Base-by-base conservation (phyloP, 495 filamentous ascomycete species). In the Clohesyomyces aquaticus region DNA sequence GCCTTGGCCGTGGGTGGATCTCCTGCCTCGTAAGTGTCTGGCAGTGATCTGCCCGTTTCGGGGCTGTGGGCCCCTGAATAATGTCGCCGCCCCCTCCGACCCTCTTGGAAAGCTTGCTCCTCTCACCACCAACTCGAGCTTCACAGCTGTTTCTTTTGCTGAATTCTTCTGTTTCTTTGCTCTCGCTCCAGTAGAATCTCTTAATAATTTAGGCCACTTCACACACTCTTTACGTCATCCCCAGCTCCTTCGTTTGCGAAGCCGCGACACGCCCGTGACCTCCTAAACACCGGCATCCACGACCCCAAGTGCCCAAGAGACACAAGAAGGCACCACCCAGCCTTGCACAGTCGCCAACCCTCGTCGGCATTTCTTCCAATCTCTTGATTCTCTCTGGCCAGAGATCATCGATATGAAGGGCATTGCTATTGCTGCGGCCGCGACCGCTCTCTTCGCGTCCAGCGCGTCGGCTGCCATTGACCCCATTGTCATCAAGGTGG, bases 401-500 rank as follows among this genome's bases (percentile, higher is more conserved):
- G 46, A 61, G 29, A 55, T 59, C 53, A 69, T 61, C 57, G 38
- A 43, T 38, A 72, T 69, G 66, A 69, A 66, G 56, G 55, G 45
- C 52, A 59, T 71, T 46, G 65, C 71, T 23, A 55, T 65, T 32
- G 66, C 66, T 8, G 61, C 72, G 19, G 68, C 72, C 26, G 68
- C 75, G 18, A 54, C 69, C 11, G 63, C 61, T 46, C 59, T 76
- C 25, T 68, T 77, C 43, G 65, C 68, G 32, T 71, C 69, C n/a
- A 58, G 66, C 21, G 74, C 65, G 12, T 29, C 49, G 2, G 63
- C 67, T 0, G 70, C 56, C 54, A 67, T 75, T 46, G 74, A 76
- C 62, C 75, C 75, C 43, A 75, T 78, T 58, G 74, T 76, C 22
- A 77, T 77, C 69, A 77, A 74, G 68, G 48, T 52, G 25, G n/a